Conservation (phyloP, 1,284 basidiomycete genomes). For the Nidula niveotomentosa region DNA sequence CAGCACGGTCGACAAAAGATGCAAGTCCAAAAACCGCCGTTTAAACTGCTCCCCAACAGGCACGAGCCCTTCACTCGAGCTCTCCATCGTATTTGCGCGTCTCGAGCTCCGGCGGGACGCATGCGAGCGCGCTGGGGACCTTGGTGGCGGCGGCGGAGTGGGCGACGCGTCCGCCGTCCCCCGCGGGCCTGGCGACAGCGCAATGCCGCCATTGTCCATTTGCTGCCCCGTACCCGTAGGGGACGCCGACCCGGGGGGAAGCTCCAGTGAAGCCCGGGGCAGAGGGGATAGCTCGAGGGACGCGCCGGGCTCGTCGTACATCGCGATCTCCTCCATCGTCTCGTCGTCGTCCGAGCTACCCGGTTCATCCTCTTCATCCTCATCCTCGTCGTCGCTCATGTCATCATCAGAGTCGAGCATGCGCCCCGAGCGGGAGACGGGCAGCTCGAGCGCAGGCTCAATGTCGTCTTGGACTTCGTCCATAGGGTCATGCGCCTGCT, state of each 20-base stretch:
- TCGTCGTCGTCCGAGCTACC: slow-evolving; percentile 66
- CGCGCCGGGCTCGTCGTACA: slow-evolving; percentile 54
- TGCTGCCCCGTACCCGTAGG: no score
- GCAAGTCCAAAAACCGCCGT: slow-evolving; percentile 68
- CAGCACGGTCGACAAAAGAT: slow-evolving; percentile 73
- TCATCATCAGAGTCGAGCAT: slow-evolving; percentile 76
- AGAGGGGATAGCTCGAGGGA: slow-evolving; percentile 25
- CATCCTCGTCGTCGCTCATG: slow-evolving; percentile 65
- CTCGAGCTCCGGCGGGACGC: slow-evolving; percentile 55
- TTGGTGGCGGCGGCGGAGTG: slow-evolving; percentile 30
- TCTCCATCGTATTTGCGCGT: slow-evolving; percentile 37
- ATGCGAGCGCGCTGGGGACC: slow-evolving; percentile 29
- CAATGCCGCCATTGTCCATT: slow-evolving; percentile 8
- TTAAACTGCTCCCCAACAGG: slow-evolving; percentile 81
- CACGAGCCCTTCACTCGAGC: slow-evolving; percentile 25
- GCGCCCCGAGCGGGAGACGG: slow-evolving; percentile 59
- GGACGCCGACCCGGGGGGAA: slow-evolving; percentile 18
- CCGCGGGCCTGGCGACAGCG: slow-evolving; percentile 3
- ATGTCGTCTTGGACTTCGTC: slow-evolving; percentile 61
- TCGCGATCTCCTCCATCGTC: slow-evolving; percentile 76
- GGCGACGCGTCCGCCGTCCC: neutral
- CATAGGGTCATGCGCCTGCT: slow-evolving; percentile 52
- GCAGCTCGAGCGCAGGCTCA: slow-evolving; percentile 72
- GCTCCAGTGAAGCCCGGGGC: slow-evolving; percentile 11
- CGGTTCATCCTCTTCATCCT: slow-evolving; percentile 60